A percentile compares a stretch with the other conserved stretches of the same genome.
These are phyloP conservation scores for Pseudocercospora cruenta DNA, from an alignment of 2,329 filamentous ascomycete genomes.

Conservation along the genomic window DNA sequence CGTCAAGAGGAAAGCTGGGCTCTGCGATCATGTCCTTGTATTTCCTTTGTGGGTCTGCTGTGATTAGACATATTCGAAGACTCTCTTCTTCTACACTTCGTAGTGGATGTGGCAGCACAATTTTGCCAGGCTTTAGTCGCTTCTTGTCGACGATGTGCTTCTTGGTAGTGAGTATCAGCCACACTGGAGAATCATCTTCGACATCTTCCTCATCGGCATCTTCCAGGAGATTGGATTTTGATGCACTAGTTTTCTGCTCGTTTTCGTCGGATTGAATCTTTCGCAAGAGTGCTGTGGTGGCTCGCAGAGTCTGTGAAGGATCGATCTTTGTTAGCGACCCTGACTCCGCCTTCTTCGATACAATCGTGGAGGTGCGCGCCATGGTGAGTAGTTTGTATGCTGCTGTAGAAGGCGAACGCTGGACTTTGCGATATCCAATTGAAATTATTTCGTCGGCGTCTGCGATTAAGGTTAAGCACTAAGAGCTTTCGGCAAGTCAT, in stretches of 20 bases:
- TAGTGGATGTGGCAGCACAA: slow-evolving; percentile 61
- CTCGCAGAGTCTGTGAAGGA: slow-evolving; percentile 57
- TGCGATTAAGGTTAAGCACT: neutral
- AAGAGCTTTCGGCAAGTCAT: neutral
- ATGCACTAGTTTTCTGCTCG: slow-evolving; percentile 49
- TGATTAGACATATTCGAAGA: slow-evolving; percentile 82
- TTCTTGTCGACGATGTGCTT: slow-evolving; percentile 72
- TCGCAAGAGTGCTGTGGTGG: slow-evolving; percentile 62
- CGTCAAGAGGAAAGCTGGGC: slow-evolving; percentile 58
- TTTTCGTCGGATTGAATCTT: slow-evolving; percentile 48
- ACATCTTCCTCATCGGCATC: slow-evolving; percentile 51
- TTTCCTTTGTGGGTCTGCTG: slow-evolving; percentile 76
- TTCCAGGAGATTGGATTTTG: slow-evolving; percentile 59
- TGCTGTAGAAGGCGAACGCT: neutral
- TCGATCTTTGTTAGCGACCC: slow-evolving; percentile 48
- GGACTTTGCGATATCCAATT: neutral
- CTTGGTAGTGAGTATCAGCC: slow-evolving; percentile 66
- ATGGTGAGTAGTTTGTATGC: slow-evolving; percentile 19
- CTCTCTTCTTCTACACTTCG: slow-evolving; percentile 53
- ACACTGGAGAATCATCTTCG: slow-evolving; percentile 59
- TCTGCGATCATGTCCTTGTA: slow-evolving; percentile 88
- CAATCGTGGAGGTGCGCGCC: slow-evolving; percentile 36
- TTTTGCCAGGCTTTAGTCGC: slow-evolving; percentile 81
- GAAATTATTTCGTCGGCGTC: neutral
- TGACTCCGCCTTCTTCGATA: slow-evolving; percentile 42